Evolutionary conservation across 2,329 filamentous ascomycete species (phyloP), one percentile per base, ranked within the genome.

Genomic region (Amauroascus verrucosus): DNA sequence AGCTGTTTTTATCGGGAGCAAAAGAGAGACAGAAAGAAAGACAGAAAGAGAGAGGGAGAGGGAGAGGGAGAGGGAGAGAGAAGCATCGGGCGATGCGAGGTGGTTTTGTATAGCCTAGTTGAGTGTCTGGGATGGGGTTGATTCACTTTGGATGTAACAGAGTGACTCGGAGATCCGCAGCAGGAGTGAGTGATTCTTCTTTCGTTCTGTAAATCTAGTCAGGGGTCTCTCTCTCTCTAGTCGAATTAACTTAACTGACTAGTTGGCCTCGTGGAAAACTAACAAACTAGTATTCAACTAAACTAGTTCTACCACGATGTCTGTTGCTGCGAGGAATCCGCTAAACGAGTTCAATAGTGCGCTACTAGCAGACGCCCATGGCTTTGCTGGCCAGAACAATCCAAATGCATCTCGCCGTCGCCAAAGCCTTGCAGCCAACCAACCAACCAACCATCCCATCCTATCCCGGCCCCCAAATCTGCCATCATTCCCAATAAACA

Each of bases 81-180:
- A 47, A 35, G 18, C 13, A 45, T 13, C 14, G 30, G 45, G 46
- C 30, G 46, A 48, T 37, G 30, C 32, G n/a, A 8, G 11, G 2
- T 24, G 30, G 18, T 48, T 48, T 48, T 48, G 40, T 48, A 11
- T n/a, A 24, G 48, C 13, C 18, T 14, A n/a, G 20, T n/a, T n/a
- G 47, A 18, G 22, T n/a, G 32, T 41, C 35, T 14, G 18, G 48
- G 48, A 50, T 37, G 64, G 69, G 47, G 59, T 70, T 68, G n/a
- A n/a, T n/a, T n/a, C 14, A 69, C 68, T 38, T 9, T 22, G 32
- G 32, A 52, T 52, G 50, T 52, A 52, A 46, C 50, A 52, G 50
- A 52, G 30, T 52, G 50, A 52, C 16, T 51, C 48, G 22, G 35
- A 22, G 48, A 50, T 50, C 48, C 38, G 48, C 46, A 40, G 20